Evolutionary conservation across 192 early-diverging fungal species (phyloP), one percentile per base, ranked within the genome.

Genomic region (Umbelopsis ramanniana): DNA sequence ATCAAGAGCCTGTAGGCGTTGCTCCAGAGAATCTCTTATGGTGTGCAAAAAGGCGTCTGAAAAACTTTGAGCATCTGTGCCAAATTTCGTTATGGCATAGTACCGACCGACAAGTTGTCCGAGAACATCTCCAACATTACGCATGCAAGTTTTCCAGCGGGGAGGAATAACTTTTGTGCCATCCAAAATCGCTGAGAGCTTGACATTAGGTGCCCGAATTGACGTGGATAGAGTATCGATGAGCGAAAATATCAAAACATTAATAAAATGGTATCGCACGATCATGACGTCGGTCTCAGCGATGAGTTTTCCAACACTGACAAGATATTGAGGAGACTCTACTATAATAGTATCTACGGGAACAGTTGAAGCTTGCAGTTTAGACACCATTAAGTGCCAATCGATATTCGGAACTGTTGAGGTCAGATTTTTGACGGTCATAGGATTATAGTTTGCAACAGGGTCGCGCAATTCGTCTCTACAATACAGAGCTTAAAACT

Each of bases 401-500:
- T 81, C 76, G 47, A 88, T 71, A 1, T 63, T 22, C 3, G 85
- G 81, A 24, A 77, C 74, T 22, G 80, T 8, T 7, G 75, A 55
- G 26, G 76, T 60, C 11, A 88, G 70, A 11, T 77, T 55, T 26
- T 22, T 19, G 8, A 87, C 54, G 0, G 68, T 72, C 21, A 74
- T 67, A 29, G 82, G 79, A 63, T 88, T 87, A 68, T 88, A 88
- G 15, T 69, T 79, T n/a, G 79, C 54, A 19, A 80, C 79, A n/a
- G 84, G 86, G 68, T 88, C 84, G 14, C 74, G 71, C 46, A 82
- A 66, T 43, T 85, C 85, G 10, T 86, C 84, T 10, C 69, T 85
- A 68, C 37, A 46, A 26, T 9, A n/a, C 4, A 67, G 8, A 10
- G 29, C 38, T 35, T 6, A 43, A 43, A 43, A 43, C 40, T 17